Evolutionary conservation across 192 early-diverging fungal genomes (phyloP), one percentile per base, ranked within the genome.

Genomic region (Coemansia erecta): DNA sequence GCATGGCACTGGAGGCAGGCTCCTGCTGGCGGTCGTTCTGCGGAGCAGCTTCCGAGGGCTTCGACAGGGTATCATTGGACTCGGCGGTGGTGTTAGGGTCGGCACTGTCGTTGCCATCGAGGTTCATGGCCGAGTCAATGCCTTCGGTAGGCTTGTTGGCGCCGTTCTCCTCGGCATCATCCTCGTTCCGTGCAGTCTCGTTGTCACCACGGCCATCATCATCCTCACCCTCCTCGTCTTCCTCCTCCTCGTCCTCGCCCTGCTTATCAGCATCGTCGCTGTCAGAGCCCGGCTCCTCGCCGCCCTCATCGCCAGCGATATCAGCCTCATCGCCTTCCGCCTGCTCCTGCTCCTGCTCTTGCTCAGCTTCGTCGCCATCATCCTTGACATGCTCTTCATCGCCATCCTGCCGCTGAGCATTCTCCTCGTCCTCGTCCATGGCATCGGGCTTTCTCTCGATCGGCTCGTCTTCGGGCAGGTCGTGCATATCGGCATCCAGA

Each of bases 131-230:
- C 26, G 68, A 69, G 44, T 85, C 84, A 14, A 81, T 72, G 39
- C 87, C 82, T 24, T 83, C 66, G 24, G 69, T 75, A 18, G 73
- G 66, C 60, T 87, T 84, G 55, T 87, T 71, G 15, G 83, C 81
- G 13, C 74, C 75, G 44, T 72, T 73, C 40, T 75, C 81, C 39
- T 69, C 67, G 18, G 70, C 73, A 26, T 82, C 81, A 44, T 69
- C 75, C 42, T 86, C 81, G 40, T 70, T 70, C 17, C 57, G 45
- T 6, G 72, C 65, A 39, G 65, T 66, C 24, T 81, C 75, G 33
- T 76, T 70, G 41, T 78, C 75, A 24, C 58, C 61, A 48, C 82
- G 73, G 13, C 77, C 80, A 48, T 58, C 61, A 40, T 84, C 82
- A 0, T 77, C 51, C 9, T 85, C 77, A 0, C 82, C 77, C 18